Percentiles rank a stretch among this genome's conserved stretches.
These are phyloP conservation scores for Coprinopsis cinerea DNA, from an alignment of 768 basidiomycete genomes.

Conservation along the genomic window DNA sequence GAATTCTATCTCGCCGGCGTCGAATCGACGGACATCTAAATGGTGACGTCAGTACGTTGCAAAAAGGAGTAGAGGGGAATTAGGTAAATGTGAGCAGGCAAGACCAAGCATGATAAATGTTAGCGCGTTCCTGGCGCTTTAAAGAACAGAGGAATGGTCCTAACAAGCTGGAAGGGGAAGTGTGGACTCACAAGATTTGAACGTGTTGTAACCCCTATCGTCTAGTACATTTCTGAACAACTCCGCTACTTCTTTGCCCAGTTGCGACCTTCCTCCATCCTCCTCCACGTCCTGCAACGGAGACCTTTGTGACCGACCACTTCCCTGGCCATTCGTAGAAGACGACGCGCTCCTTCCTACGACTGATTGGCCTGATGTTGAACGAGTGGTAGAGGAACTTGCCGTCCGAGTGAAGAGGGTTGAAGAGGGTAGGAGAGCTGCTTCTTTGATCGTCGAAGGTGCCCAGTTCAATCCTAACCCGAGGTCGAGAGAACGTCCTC, in stretches of 20 bases:
- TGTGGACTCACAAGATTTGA: slow-evolving; percentile 65
- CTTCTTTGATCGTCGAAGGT: slow-evolving; percentile 59
- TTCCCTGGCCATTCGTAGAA: slow-evolving; percentile 17
- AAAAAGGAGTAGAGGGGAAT: slow-evolving; percentile 11
- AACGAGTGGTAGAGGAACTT: slow-evolving; percentile 25
- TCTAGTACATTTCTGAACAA: slow-evolving; percentile 42
- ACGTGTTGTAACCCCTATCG: slow-evolving; percentile 38
- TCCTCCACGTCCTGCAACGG: slow-evolving; percentile 10
- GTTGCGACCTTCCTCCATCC: slow-evolving; percentile 27
- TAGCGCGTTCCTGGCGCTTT: background rate
- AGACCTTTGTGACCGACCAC: slow-evolving; percentile 16
- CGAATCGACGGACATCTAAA: slow-evolving; percentile 68
- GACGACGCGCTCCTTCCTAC: slow-evolving; percentile 17
- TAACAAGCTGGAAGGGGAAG: slow-evolving; percentile 3
- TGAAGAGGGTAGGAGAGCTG: slow-evolving; percentile 51
- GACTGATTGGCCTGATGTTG: slow-evolving; percentile 21
- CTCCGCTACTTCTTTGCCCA: slow-evolving; percentile 43
- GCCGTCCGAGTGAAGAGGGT: slow-evolving; percentile 30
- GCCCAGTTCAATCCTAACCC: slow-evolving; percentile 70
- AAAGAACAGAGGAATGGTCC: background rate
- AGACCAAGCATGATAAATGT: background rate
- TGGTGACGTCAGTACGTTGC: background rate
- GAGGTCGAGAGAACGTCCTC: slow-evolving; percentile 69
- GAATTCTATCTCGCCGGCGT: slow-evolving; percentile 68
- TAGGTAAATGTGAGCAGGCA: background rate